Percentiles rank a stretch among this genome's conserved stretches.
phyloP scores from a whole-genome alignment of 306 rosid genomes.

The Vigna hirtella region DNA sequence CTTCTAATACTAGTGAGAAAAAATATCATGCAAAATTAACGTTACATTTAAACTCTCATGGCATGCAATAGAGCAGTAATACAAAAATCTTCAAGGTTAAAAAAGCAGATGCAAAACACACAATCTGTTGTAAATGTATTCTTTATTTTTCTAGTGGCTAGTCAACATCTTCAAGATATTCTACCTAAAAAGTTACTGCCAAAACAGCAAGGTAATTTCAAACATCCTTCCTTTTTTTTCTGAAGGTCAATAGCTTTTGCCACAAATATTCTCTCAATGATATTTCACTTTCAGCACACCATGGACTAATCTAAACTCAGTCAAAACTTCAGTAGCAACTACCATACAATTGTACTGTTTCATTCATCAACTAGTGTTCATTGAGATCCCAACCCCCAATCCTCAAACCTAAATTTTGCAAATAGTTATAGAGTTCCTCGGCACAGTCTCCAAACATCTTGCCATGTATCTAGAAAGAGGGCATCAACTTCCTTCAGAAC shows the following conservation, averaged over 20 bases:
- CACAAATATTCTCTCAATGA: constrained; percentile 13
- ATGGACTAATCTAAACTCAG: constrained; percentile 6
- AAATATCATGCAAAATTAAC: neutral
- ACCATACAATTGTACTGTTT: neutral
- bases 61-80: constrained; percentile 14
- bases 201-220: constrained; percentile 8
- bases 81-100: constrained; percentile 29
- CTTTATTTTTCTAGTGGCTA: constrained; percentile 25
- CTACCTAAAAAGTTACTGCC: neutral
- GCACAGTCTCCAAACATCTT: constrained; percentile 23
- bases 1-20: neutral
- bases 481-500: neutral
- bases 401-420: constrained; percentile 10
- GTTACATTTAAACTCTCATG: constrained; percentile 19
- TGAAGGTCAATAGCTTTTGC: neutral
- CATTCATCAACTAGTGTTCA: constrained; percentile 30
- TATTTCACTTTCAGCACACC: constrained; percentile 1
- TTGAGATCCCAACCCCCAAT: constrained; percentile 19
- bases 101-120: constrained; percentile 10
- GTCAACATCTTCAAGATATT: constrained; percentile 31
- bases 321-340: constrained; percentile 20
- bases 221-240: neutral
- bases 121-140: neutral
- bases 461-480: constrained; percentile 24
- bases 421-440: constrained; percentile 15